Conservation (phyloP, 371 early-diverging fungal species). For the Aphelidium insulamus region DNA sequence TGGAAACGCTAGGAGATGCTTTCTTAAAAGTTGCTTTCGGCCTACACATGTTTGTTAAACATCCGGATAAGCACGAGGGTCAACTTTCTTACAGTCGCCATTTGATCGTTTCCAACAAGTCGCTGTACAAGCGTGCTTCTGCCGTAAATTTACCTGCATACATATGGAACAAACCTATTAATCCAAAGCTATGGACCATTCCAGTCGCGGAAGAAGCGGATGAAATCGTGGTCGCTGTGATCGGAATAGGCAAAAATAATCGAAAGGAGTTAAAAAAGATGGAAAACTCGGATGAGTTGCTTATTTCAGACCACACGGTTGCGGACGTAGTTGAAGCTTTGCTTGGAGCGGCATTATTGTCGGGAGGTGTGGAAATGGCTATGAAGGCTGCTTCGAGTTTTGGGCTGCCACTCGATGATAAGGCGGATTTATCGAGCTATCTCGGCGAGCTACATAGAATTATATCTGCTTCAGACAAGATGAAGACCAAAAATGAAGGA, state of each 20-base stretch:
- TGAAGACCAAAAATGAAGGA: too few species aligned
- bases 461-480: too few species aligned
- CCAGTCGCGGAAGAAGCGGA: too few species aligned
- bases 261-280: too few species aligned
- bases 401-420: constrained; percentile 28
- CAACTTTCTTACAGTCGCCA: constrained; percentile 44
- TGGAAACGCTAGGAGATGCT: constrained; percentile 86
- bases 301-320: constrained; percentile 58
- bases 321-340: constrained; percentile 80
- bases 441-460: too few species aligned
- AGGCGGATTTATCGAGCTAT: too few species aligned
- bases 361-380: constrained; percentile 34
- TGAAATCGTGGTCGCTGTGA: too few species aligned
- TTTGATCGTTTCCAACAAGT: constrained; percentile 47
- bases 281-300: too few species aligned
- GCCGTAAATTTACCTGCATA: too few species aligned
- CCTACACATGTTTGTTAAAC: constrained; percentile 45
- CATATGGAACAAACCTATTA: too few species aligned
- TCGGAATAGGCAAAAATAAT: too few species aligned
- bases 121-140: constrained; percentile 34
- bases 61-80: constrained; percentile 60
- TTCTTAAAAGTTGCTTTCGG: constrained; percentile 69
- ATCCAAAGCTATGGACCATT: too few species aligned
- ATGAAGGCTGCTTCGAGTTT: constrained; percentile 28
- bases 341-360: constrained; percentile 50